phyloP scores from a whole-genome alignment of 2,329 filamentous ascomycete species.

The Amauroascus niger region DNA sequence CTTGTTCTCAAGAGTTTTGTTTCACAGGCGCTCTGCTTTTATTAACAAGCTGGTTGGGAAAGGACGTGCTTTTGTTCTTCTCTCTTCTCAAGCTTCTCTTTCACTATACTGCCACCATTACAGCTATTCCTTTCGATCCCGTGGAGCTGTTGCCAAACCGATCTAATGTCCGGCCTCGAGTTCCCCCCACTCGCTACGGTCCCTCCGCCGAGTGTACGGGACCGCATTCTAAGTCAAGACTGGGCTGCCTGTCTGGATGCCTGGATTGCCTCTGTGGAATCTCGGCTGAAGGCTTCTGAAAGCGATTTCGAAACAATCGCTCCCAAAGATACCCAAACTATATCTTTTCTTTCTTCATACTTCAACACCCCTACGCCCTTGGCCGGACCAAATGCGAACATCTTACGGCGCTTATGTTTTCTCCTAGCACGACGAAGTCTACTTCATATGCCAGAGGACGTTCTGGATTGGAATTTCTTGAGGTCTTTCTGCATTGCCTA shows the following conservation, averaged over 20 bases:
- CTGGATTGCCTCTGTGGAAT: constrained; percentile 60
- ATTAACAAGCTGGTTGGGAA: too few relatives aligned
- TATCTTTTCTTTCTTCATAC: constrained; percentile 58
- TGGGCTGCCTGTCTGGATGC: constrained; percentile 70
- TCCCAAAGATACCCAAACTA: constrained; percentile 49
- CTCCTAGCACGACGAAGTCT: constrained; percentile 53
- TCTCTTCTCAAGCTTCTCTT: too few relatives aligned
- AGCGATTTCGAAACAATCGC: constrained; percentile 46
- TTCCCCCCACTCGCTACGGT: constrained; percentile 65
- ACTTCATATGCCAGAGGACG: constrained; percentile 35
- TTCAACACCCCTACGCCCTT: constrained; percentile 43
- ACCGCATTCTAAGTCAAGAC: constrained; percentile 56
- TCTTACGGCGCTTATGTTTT: constrained; percentile 56
- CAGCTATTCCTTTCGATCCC: too few relatives aligned
- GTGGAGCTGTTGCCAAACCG: too few relatives aligned
- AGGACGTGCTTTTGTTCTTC: too few relatives aligned
- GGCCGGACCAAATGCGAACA: constrained; percentile 33
- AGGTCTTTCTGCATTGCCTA: constrained; percentile 59
- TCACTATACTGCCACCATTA: too few relatives aligned
- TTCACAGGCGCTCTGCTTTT: too few relatives aligned
- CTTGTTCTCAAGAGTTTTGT: too few relatives aligned
- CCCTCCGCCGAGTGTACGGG: constrained; percentile 58
- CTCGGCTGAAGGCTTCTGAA: constrained; percentile 52
- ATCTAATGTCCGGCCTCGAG: constrained; percentile 38
- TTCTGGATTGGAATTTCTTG: constrained; percentile 59